These are phyloP conservation scores for Aspergillus novofumigatus DNA, from an alignment of 2,329 filamentous ascomycete species.

Conservation along the genomic window DNA sequence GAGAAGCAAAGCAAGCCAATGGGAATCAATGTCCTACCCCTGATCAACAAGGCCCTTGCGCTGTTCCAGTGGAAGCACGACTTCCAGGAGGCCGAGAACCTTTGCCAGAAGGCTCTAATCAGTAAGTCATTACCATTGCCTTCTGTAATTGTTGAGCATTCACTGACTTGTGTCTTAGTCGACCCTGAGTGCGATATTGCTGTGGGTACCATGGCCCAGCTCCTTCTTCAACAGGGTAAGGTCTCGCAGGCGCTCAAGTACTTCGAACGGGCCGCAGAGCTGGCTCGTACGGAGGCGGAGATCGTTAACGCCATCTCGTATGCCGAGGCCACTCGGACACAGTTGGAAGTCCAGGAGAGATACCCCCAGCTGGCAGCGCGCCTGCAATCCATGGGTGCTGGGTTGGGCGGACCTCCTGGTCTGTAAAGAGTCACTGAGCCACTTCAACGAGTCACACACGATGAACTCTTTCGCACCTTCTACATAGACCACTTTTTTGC, in stretches of 20 bases:
- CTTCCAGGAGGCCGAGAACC: slow-evolving; percentile 87
- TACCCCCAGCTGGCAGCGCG: slow-evolving; percentile 75
- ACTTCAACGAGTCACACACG: not conserved
- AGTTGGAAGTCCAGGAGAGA: slow-evolving; percentile 86
- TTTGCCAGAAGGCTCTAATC: slow-evolving; percentile 95
- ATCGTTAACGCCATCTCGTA: slow-evolving; percentile 96
- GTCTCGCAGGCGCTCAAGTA: slow-evolving; percentile 92
- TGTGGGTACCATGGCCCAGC: slow-evolving; percentile 96
- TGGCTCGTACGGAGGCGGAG: slow-evolving; percentile 90
- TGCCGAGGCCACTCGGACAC: slow-evolving; percentile 92
- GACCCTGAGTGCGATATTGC: slow-evolving; percentile 98
- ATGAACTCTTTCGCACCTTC: slow-evolving; percentile 5
- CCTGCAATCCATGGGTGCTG: slow-evolving; percentile 57
- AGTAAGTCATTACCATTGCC: slow-evolving; percentile 59
- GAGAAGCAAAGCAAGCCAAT: slow-evolving; percentile 91
- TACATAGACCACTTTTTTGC: slow-evolving; percentile 7
- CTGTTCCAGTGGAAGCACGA: slow-evolving; percentile 99
- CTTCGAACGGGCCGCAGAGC: slow-evolving; percentile 92
- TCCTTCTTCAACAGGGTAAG: slow-evolving; percentile 95
- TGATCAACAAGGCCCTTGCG: slow-evolving; percentile 97
- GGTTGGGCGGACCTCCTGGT: slow-evolving; percentile 31
- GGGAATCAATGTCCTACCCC: slow-evolving; percentile 92
- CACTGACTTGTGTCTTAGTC: slow-evolving; percentile 53
- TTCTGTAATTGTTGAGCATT: not conserved
- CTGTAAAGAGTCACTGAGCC: slow-evolving; percentile 23